Evolutionary conservation across 202 grass and related monocot species (phyloP).

Genomic region (Schoenoplectus tabernaemontani): DNA sequence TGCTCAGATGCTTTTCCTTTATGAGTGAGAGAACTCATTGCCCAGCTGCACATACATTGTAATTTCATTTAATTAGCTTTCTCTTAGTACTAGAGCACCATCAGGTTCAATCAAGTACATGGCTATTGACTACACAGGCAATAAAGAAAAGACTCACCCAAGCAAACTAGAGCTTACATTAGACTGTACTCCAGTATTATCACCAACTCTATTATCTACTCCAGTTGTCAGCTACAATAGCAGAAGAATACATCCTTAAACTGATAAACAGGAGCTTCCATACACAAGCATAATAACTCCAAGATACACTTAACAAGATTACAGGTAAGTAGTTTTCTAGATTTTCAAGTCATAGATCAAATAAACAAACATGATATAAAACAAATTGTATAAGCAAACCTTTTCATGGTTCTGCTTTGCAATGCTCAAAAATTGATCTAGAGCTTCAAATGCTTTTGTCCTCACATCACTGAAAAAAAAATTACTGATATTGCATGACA

Average conservation of each 20-base stretch:
- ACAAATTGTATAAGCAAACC: slow-evolving; percentile 42
- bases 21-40: slow-evolving; percentile 90
- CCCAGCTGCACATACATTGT: slow-evolving; percentile 66
- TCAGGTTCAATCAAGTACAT: slow-evolving; percentile 2
- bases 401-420: slow-evolving; percentile 83
- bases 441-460: slow-evolving; percentile 92
- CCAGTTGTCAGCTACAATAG: slow-evolving; percentile 53
- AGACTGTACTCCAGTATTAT: slow-evolving; percentile 45
- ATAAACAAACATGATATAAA: slow-evolving; percentile 22
- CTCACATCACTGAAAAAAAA: slow-evolving; percentile 78
- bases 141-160: slow-evolving; percentile 49
- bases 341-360: background rate
- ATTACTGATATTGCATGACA: slow-evolving; percentile 15
- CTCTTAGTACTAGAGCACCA: background rate
- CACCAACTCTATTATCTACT: slow-evolving; percentile 38
- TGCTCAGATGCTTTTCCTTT: slow-evolving; percentile 89
- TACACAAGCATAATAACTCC: background rate
- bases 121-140: background rate
- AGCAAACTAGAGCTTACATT: slow-evolving; percentile 68
- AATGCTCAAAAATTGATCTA: slow-evolving; percentile 88
- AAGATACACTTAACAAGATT: slow-evolving; percentile 6
- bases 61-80: slow-evolving; percentile 15
- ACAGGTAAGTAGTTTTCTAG: background rate
- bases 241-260: slow-evolving; percentile 15
- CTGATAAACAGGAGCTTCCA: background rate